Conservation (phyloP, 805 yeast species). For the Yamadazyma philogaea region DNA sequence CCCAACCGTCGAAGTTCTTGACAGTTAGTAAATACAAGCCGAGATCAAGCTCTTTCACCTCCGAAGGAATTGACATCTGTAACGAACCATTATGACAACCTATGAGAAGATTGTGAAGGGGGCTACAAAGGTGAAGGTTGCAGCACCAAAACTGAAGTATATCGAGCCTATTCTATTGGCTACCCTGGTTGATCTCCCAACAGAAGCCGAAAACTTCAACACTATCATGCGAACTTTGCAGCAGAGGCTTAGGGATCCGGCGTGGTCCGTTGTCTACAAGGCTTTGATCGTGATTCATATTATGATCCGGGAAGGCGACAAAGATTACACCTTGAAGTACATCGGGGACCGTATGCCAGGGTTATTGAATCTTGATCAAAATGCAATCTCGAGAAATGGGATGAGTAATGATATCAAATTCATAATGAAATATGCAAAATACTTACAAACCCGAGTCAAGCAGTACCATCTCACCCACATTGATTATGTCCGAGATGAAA, state of each 20-base stretch:
- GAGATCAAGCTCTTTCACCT: too few relatives aligned
- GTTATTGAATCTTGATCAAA: conserved; percentile 44
- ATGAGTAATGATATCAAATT: conserved; percentile 49
- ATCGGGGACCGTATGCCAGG: conserved; percentile 46
- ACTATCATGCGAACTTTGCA: conserved; percentile 66
- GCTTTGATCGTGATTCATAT: conserved; percentile 80
- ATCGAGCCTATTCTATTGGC: conserved; percentile 86
- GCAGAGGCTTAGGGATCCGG: conserved; percentile 64
- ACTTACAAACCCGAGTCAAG: conserved; percentile 62
- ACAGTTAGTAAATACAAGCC: too few relatives aligned
- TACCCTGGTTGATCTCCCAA: conserved; percentile 48
- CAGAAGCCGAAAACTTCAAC: conserved; percentile 51
- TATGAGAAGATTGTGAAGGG: conserved; percentile 73
- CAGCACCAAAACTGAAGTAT: conserved; percentile 97
- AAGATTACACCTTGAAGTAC: conserved; percentile 65
- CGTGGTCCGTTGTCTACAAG: conserved; percentile 92
- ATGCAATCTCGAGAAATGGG: conserved; percentile 35
- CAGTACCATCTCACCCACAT: conserved; percentile 62
- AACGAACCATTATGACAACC: conserved; percentile 47
- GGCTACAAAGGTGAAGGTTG: conserved; percentile 57
- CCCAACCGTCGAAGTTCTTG: conserved; percentile 1
- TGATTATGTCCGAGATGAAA: conserved; percentile 78
- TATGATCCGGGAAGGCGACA: conserved; percentile 89
- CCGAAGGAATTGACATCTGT: not conserved
- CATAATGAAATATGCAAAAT: conserved; percentile 65